These are phyloP conservation scores for Gomphus sp. DNA, from an alignment of 1,284 basidiomycete genomes.

Conservation along the genomic window DNA sequence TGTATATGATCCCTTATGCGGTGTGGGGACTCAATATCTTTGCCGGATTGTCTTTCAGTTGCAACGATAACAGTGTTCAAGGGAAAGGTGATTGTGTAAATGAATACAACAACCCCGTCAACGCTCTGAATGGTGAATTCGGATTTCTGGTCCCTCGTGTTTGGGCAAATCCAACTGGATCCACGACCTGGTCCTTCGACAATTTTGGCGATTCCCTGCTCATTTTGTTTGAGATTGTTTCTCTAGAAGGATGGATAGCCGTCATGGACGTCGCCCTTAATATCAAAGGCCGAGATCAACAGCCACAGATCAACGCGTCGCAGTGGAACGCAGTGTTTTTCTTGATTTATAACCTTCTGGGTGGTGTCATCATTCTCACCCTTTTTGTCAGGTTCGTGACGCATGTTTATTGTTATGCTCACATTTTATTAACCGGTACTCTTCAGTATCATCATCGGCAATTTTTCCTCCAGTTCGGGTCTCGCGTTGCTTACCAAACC, in stretches of 20 bases:
- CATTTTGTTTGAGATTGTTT: constrained; percentile 96
- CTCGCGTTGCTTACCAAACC: constrained; percentile 76
- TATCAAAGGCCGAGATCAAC: constrained; percentile 61
- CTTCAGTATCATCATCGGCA: constrained; percentile 86
- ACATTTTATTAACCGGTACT: constrained; percentile 13
- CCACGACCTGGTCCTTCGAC: constrained; percentile 89
- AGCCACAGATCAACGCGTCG: constrained; percentile 64
- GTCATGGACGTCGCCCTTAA: constrained; percentile 82
- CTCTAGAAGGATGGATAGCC: constrained; percentile 92
- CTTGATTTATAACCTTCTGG: constrained; percentile 88
- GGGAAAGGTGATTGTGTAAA: constrained; percentile 63
- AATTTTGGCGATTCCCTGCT: constrained; percentile 79
- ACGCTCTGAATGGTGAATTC: constrained; percentile 42
- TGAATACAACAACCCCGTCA: constrained; percentile 47
- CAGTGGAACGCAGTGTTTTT: constrained; percentile 89
- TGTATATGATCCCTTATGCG: constrained; percentile 96
- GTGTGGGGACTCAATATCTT: constrained; percentile 98
- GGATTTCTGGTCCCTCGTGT: constrained; percentile 74
- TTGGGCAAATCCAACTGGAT: constrained; percentile 83
- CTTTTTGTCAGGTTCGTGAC: constrained; percentile 69
- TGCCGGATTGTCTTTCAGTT: constrained; percentile 74
- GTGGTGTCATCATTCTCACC: constrained; percentile 84
- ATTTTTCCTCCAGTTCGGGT: constrained; percentile 83
- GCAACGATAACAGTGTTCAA: constrained; percentile 64
- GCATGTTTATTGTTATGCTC: neutral